Percentiles rank a stretch among this genome's conserved stretches.
Conservation (phyloP, 768 basidiomycete species). For the Boletus speciosus region DNA sequence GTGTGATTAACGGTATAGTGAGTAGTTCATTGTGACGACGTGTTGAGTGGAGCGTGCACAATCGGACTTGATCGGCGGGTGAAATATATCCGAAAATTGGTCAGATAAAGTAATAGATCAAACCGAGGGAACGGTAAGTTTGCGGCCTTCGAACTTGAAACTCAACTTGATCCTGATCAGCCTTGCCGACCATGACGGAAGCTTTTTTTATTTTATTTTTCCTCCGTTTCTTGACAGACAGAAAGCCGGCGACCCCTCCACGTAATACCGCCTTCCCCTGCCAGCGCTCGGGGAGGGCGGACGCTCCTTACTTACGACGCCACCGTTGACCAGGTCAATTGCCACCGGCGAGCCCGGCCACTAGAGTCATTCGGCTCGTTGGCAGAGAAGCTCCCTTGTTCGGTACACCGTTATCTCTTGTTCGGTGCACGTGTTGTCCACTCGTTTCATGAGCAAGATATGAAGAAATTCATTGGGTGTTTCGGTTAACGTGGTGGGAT, state of each 20-base stretch:
- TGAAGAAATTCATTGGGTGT: conserved; percentile 4
- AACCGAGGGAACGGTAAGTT: conserved; percentile 26
- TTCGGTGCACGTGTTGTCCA: conserved; percentile 8
- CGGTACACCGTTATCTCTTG: conserved; percentile 15
- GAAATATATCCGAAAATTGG: conserved; percentile 24
- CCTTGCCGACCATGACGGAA: conserved; percentile 32
- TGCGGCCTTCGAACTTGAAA: conserved; percentile 32
- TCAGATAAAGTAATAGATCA: conserved; percentile 34
- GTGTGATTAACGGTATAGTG: conserved; percentile 5
- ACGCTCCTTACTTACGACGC: neutral
- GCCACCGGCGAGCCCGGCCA: neutral
- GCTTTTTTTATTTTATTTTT: conserved; percentile 17
- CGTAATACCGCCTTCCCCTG: conserved; percentile 22
- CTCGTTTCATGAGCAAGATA: conserved; percentile 8
- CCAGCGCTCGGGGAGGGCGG: neutral
- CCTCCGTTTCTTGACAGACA: conserved; percentile 25
- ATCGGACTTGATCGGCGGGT: conserved; percentile 36
- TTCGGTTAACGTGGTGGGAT: conserved; percentile 16
- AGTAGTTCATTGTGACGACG: conserved; percentile 17
- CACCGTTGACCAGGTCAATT: neutral
- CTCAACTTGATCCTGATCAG: conserved; percentile 28
- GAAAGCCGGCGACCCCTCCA: conserved; percentile 14
- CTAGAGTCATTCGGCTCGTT: neutral
- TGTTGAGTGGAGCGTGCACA: conserved; percentile 10
- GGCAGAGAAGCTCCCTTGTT: conserved; percentile 7